phyloP scores from a whole-genome alignment of 805 yeast species.

The Jamesozyma jinghongensis region DNA sequence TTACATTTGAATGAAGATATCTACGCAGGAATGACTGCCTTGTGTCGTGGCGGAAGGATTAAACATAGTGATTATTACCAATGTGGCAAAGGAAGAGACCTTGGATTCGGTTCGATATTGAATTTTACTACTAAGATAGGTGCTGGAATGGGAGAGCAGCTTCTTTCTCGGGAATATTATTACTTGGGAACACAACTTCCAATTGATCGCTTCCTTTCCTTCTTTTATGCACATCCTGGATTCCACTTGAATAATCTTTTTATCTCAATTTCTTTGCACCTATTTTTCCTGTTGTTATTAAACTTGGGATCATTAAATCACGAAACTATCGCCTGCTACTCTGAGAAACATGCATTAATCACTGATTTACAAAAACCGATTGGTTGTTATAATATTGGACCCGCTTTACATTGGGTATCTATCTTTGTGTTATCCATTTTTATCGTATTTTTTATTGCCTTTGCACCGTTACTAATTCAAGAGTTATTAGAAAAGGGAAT shows the following conservation, averaged over 20 bases:
- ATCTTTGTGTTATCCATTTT: slow-evolving; percentile 83
- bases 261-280: slow-evolving; percentile 76
- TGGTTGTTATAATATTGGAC: slow-evolving; percentile 80
- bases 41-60: slow-evolving; percentile 83
- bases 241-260: slow-evolving; percentile 88
- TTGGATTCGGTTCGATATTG: slow-evolving; percentile 85
- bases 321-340: slow-evolving; percentile 62
- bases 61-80: slow-evolving; percentile 94
- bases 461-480: slow-evolving; percentile 78
- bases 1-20: slow-evolving; percentile 90
- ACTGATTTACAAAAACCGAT: slow-evolving; percentile 66
- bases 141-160: slow-evolving; percentile 97
- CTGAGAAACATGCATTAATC: slow-evolving; percentile 56
- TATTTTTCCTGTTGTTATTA: slow-evolving; percentile 71
- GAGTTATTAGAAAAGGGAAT: slow-evolving; percentile 82
- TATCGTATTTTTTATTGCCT: slow-evolving; percentile 87
- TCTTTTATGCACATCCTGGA: slow-evolving; percentile 95
- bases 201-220: slow-evolving; percentile 79
- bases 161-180: slow-evolving; percentile 83
- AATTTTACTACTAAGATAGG: slow-evolving; percentile 95
- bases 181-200: slow-evolving; percentile 86
- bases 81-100: slow-evolving; percentile 94
- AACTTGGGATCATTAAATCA: slow-evolving; percentile 71
- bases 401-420: slow-evolving; percentile 84
- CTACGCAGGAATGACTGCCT: slow-evolving; percentile 89